These are phyloP conservation scores for Tricholoma flavovirens DNA, from an alignment of 768 basidiomycete species.

Conservation along the genomic window DNA sequence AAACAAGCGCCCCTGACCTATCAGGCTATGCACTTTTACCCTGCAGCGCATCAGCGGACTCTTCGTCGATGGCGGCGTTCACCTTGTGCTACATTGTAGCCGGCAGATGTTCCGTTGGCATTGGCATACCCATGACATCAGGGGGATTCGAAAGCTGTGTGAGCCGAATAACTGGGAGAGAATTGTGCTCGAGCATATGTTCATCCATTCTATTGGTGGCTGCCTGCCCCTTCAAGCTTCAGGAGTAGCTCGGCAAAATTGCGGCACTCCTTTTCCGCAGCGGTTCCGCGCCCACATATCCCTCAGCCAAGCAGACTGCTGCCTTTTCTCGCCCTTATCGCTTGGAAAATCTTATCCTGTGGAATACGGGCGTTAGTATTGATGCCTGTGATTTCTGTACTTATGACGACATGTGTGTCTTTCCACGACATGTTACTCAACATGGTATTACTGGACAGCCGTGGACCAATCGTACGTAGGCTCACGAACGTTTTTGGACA, in stretches of 20 bases:
- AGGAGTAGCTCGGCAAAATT: background rate
- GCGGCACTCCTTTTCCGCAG: background rate
- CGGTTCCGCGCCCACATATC: background rate
- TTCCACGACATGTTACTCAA: background rate
- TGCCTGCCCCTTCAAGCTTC: background rate
- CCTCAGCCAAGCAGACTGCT: background rate
- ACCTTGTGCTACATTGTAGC: background rate
- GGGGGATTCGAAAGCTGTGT: background rate
- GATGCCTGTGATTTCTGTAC: background rate
- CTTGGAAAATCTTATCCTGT: background rate
- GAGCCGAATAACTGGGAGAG: background rate
- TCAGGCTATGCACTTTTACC: background rate
- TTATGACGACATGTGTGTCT: background rate
- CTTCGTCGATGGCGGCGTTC: background rate
- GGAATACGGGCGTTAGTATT: background rate
- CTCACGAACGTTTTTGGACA: background rate
- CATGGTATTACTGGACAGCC: background rate
- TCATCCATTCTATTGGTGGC: background rate
- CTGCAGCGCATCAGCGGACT: background rate
- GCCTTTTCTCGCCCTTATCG: background rate
- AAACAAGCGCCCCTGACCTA: background rate
- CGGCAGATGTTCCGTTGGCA: background rate
- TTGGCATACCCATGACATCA: background rate
- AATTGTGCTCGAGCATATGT: background rate
- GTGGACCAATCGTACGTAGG: background rate